Evolutionary conservation across 2,329 filamentous ascomycete species (phyloP), one percentile per base, ranked within the genome.

Genomic region (Rhinocladiella similis): DNA sequence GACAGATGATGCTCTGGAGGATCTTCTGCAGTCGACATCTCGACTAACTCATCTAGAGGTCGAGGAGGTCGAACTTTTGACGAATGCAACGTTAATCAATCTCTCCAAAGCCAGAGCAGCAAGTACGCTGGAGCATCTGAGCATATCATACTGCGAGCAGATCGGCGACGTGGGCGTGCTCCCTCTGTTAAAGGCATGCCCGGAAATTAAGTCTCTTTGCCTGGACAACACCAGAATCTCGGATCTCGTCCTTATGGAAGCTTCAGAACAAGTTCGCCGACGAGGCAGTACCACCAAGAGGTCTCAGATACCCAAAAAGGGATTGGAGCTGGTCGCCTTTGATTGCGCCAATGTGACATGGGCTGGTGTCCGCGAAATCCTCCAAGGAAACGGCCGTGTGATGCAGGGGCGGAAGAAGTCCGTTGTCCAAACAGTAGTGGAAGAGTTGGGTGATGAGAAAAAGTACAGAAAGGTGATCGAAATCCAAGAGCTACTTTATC

Each of bases 201-300:
- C 81, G 0, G 80, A 76, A 13, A 80, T 97, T 13, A 79, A 79
- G 47, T 89, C 81, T 27, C 76, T 96, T 13, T 90, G 95, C 50
- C 86, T 97, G 80, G 94, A 99, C 75, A 97, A 97, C 71, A 97
- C 93, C 0, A 86, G 89, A 46, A 85, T 96, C 61, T 93, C 90
- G 14, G 91, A 97, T 67, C 82, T 96, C 1, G 86, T 90, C 3
- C 83, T 97, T 9, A 83, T 87, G 54, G 93, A 97, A 76, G 91
- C 92, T 1, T 90, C 91, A 7, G 78, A 83, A n/a, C 89, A 90
- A 76, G 83, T 96, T 14, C 84, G 86, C 54, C 78, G 79, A 50
- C 88, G 91, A 41, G 83, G 78, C 27, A 80, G 79, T 59, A 72
- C 75, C n/a, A 72, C 73, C 9, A 69, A 71, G 49, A 68, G 70